phyloP scores from a whole-genome alignment of 768 basidiomycete species.

The Dentipellis fragilis region DNA sequence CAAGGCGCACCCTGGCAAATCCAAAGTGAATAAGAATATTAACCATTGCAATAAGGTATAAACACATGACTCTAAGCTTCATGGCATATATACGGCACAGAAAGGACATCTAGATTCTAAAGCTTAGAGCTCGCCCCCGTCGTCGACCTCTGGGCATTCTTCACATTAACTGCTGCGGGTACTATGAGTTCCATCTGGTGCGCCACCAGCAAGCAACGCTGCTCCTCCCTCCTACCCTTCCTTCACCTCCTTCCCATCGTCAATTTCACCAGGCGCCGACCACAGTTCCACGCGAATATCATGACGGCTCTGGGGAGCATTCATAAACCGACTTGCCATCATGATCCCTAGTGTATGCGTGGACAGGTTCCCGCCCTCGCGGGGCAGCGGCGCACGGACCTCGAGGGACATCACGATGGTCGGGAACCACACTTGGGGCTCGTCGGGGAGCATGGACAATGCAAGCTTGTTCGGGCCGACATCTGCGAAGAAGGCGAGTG shows the following conservation, averaged over 20 bases:
- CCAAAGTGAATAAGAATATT: too few relatives aligned
- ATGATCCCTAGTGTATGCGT: constrained; percentile 49
- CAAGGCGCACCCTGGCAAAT: too few relatives aligned
- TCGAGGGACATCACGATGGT: constrained; percentile 53
- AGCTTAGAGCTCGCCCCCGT: too few relatives aligned
- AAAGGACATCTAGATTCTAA: too few relatives aligned
- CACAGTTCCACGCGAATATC: constrained; percentile 53
- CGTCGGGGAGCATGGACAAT: constrained; percentile 3
- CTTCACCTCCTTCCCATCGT: constrained; percentile 27
- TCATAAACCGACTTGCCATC: constrained; percentile 39
- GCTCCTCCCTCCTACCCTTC: constrained; percentile 49
- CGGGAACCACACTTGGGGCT: constrained; percentile 43
- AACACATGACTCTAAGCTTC: too few relatives aligned
- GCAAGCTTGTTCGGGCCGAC: constrained; percentile 28
- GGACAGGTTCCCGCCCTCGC: constrained; percentile 24
- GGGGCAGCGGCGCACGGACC: constrained; percentile 52
- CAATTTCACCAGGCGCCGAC: constrained; percentile 52
- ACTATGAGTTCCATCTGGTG: constrained; percentile 51
- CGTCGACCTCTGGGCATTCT: background rate
- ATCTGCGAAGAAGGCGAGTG: constrained; percentile 50
- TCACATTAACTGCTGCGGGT: constrained; percentile 19
- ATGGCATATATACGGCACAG: too few relatives aligned
- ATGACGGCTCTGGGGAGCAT: constrained; percentile 46
- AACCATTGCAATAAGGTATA: too few relatives aligned
- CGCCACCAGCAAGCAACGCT: constrained; percentile 52